Percentiles rank a stretch among this genome's conserved stretches.
Evolutionary conservation across 225 moss, liverwort and hornwort species (phyloP).

Genomic region (Lunularia cruciata): DNA sequence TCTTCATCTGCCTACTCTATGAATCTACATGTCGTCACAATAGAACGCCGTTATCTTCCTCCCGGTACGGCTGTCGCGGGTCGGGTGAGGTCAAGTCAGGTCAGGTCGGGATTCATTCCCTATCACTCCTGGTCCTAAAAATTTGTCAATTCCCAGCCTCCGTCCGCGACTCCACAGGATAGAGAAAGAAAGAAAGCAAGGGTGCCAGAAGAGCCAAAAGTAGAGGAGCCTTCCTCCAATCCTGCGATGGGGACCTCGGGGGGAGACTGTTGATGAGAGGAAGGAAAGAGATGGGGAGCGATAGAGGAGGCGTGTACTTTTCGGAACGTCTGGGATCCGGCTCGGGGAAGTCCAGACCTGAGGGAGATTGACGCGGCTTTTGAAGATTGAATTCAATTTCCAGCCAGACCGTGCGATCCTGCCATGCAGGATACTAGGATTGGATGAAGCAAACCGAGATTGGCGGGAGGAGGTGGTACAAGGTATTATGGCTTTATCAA

Average conservation of each 20-base stretch:
- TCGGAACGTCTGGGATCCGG: not conserved
- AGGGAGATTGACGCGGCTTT: constrained; percentile 12
- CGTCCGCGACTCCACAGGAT: too few species aligned
- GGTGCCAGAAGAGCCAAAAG: not conserved
- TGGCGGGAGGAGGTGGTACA: constrained; percentile 25
- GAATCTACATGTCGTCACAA: too few species aligned
- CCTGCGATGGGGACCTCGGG: not conserved
- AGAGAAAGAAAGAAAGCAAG: too few species aligned
- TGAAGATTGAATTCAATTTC: not conserved
- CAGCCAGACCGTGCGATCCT: not conserved
- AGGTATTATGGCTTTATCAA: too few species aligned
- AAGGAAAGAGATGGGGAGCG: not conserved
- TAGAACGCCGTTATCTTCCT: not conserved
- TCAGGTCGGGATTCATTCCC: not conserved
- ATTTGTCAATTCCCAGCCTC: too few species aligned
- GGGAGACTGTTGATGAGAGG: not conserved
- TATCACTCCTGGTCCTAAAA: too few species aligned
- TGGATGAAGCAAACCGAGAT: constrained; percentile 13
- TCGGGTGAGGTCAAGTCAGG: not conserved
- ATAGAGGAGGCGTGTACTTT: not conserved
- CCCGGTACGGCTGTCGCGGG: constrained; percentile 13
- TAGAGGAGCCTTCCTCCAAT: not conserved
- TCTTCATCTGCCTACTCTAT: too few species aligned
- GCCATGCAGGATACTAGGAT: not conserved
- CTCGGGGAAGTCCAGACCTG: constrained; percentile 11